phyloP scores from a whole-genome alignment of 345 rosid genomes.

The Eucalyptus fibrosa region DNA sequence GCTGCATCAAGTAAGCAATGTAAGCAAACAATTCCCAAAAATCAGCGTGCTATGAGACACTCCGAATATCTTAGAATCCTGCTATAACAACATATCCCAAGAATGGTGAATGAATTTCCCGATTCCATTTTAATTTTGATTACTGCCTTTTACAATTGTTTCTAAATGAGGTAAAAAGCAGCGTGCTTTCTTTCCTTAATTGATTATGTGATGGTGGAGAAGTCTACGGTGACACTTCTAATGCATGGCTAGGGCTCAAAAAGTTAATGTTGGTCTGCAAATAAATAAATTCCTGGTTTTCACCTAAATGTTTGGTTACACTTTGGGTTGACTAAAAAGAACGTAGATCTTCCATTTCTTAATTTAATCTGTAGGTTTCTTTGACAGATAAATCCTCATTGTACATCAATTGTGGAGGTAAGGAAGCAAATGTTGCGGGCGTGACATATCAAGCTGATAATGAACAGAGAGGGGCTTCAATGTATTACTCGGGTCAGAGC shows the following conservation, averaged over 20 bases:
- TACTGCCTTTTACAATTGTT: neutral
- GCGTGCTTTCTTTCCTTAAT: neutral
- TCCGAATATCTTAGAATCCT: neutral
- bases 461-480: conserved; percentile 66
- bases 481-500: conserved; percentile 22
- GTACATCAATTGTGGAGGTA: conserved; percentile 82
- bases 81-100: neutral
- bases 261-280: neutral
- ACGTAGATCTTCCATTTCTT: neutral
- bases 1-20: conserved; percentile 20
- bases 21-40: conserved; percentile 7
- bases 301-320: neutral
- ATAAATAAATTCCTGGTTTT: neutral
- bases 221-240: neutral
- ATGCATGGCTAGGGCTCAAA: neutral
- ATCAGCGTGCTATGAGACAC: neutral
- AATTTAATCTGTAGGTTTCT: neutral
- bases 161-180: neutral
- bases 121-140: neutral
- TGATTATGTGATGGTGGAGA: neutral
- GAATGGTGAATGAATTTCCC: neutral
- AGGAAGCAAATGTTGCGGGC: conserved; percentile 11
- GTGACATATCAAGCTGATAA: conserved; percentile 42
- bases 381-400: conserved; percentile 34
- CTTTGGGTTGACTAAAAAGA: neutral